Percentiles rank a stretch among this genome's conserved stretches.
These are phyloP conservation scores for Elongisporangium undulatum DNA, from an alignment of 352 stramenopile genomes.

Conservation along the genomic window DNA sequence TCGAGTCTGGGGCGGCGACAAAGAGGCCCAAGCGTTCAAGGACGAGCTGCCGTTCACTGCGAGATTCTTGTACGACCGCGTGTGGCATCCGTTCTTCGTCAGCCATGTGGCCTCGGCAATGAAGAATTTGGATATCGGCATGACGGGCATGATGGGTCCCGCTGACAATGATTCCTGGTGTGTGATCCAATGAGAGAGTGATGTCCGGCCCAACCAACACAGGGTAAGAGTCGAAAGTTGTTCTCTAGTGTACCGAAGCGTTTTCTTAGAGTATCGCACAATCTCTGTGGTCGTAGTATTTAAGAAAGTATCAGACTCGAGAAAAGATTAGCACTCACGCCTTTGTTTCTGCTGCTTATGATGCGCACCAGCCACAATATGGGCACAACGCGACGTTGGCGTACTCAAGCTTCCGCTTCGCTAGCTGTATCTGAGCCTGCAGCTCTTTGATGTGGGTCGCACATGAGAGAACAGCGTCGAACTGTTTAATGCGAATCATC, in stretches of 20 bases:
- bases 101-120: slow-evolving; percentile 64
- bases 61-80: slow-evolving; percentile 74
- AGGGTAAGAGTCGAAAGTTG: background rate
- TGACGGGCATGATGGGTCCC: slow-evolving; percentile 21
- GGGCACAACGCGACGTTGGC: slow-evolving; percentile 35
- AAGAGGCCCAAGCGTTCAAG: slow-evolving; percentile 56
- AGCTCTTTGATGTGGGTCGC: slow-evolving; percentile 19
- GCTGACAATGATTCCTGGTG: slow-evolving; percentile 6
- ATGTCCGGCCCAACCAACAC: background rate
- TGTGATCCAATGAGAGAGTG: background rate
- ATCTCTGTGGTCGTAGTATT: background rate
- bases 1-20: slow-evolving; percentile 59
- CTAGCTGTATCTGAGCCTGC: slow-evolving; percentile 15
- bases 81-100: slow-evolving; percentile 73
- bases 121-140: slow-evolving; percentile 55
- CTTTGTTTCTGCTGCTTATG: background rate
- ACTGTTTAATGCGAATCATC: slow-evolving; percentile 26
- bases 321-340: too few relatives aligned
- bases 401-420: slow-evolving; percentile 33
- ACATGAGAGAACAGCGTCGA: slow-evolving; percentile 19
- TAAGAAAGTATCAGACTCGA: background rate
- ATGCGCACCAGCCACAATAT: slow-evolving; percentile 26
- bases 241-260: slow-evolving; percentile 2
- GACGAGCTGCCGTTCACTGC: slow-evolving; percentile 72
- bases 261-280: slow-evolving; percentile 1